Conservation (phyloP, 257 asterid species). For the Thymus quinquecostatus region DNA sequence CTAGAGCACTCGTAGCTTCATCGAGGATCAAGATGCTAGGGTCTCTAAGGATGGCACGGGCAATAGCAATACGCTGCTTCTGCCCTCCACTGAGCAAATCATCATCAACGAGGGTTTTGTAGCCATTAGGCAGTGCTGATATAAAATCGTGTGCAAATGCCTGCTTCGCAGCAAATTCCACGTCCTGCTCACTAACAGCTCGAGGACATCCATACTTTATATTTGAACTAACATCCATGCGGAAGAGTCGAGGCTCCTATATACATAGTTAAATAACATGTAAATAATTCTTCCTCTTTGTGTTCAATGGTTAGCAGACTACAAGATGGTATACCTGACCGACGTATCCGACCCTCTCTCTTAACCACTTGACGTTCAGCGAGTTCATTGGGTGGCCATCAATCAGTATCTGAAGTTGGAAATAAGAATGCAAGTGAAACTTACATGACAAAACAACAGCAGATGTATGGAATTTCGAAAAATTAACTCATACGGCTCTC, state of each 20-base stretch:
- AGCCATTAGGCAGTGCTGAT: slow-evolving; percentile 75
- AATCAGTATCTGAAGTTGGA: slow-evolving; percentile 61
- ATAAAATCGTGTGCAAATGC: slow-evolving; percentile 93
- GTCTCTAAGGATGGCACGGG: slow-evolving; percentile 89
- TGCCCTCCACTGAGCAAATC: slow-evolving; percentile 99
- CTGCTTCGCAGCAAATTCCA: slow-evolving; percentile 90
- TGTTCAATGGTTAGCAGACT: slow-evolving; percentile 13
- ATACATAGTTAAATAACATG: slow-evolving; percentile 8
- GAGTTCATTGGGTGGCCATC: slow-evolving; percentile 75
- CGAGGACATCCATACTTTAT: slow-evolving; percentile 86
- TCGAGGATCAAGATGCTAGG: slow-evolving; percentile 88
- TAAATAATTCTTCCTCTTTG: slow-evolving; percentile 22
- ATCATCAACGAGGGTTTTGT: slow-evolving; percentile 88
- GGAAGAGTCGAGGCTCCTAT: slow-evolving; percentile 94
- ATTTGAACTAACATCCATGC: slow-evolving; percentile 82
- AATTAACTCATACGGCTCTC: background rate
- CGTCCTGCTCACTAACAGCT: slow-evolving; percentile 64
- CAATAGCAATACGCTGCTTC: slow-evolving; percentile 94
- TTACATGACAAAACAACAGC: background rate
- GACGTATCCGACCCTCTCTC: slow-evolving; percentile 89
- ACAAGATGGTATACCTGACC: slow-evolving; percentile 73
- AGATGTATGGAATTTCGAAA: background rate
- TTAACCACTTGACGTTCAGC: slow-evolving; percentile 74
- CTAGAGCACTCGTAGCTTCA: slow-evolving; percentile 98
- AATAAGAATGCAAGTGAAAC: slow-evolving; percentile 21